phyloP scores from a whole-genome alignment of 805 yeast species.

The Cyberlindnera amylophila region DNA sequence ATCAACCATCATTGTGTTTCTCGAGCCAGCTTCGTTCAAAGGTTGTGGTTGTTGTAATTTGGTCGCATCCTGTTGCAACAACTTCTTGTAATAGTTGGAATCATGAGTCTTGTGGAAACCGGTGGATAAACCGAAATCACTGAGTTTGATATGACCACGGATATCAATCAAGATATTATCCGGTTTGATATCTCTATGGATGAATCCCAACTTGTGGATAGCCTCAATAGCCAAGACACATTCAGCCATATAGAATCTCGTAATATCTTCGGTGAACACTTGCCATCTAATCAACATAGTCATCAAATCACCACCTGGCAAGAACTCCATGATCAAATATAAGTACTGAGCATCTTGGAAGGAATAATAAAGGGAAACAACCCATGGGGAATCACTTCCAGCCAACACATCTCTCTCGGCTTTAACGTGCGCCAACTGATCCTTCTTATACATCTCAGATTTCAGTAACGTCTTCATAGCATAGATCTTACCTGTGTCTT shows the following conservation, averaged over 20 bases:
- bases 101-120: slow-evolving; percentile 92
- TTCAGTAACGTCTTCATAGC: slow-evolving; percentile 91
- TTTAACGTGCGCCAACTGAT: slow-evolving; percentile 91
- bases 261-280: slow-evolving; percentile 88
- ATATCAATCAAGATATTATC: slow-evolving; percentile 90
- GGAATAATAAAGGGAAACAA: slow-evolving; percentile 88
- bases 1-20: slow-evolving; percentile 86
- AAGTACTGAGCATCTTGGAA: slow-evolving; percentile 91
- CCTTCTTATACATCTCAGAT: slow-evolving; percentile 77
- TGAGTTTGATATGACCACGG: slow-evolving; percentile 82
- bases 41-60: slow-evolving; percentile 35
- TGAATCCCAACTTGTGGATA: slow-evolving; percentile 90
- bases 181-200: slow-evolving; percentile 96
- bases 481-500: slow-evolving; percentile 91
- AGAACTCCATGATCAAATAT: slow-evolving; percentile 97
- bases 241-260: slow-evolving; percentile 91
- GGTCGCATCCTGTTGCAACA: slow-evolving; percentile 60
- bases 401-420: slow-evolving; percentile 97
- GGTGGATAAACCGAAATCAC: slow-evolving; percentile 96
- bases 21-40: slow-evolving; percentile 33
- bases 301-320: slow-evolving; percentile 98
- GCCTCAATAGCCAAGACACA: slow-evolving; percentile 96
- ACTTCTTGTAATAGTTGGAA: slow-evolving; percentile 83
- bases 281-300: slow-evolving; percentile 93
- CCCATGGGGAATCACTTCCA: slow-evolving; percentile 93